phyloP scores from a whole-genome alignment of 2,329 filamentous ascomycete genomes.

The Elsinoe arachidis region DNA sequence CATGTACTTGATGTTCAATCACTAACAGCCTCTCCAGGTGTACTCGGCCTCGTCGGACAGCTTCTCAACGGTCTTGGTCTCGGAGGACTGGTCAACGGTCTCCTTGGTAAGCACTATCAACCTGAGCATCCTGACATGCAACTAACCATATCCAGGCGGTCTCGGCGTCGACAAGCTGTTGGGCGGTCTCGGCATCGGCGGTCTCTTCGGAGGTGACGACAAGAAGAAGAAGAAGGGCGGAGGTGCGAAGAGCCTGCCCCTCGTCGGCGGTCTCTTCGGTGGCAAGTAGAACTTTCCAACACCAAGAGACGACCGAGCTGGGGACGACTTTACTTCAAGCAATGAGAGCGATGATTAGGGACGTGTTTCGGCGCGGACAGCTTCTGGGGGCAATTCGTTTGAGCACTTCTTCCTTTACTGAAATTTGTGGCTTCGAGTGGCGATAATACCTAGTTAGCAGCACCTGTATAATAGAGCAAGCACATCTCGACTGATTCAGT shows the following conservation, averaged over 20 bases:
- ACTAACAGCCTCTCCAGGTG: slow-evolving; percentile 35
- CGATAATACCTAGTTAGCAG: slow-evolving; percentile 8
- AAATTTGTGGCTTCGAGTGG: background rate
- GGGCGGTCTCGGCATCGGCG: slow-evolving; percentile 59
- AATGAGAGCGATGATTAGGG: background rate
- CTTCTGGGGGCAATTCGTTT: background rate
- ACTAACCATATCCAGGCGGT: slow-evolving; percentile 36
- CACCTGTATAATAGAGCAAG: slow-evolving; percentile 8
- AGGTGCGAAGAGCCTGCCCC: slow-evolving; percentile 32
- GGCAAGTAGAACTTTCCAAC: slow-evolving; percentile 24
- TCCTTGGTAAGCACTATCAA: slow-evolving; percentile 43
- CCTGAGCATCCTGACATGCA: no score
- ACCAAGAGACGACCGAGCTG: background rate
- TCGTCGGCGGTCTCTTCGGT: slow-evolving; percentile 42
- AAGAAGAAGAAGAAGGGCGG: slow-evolving; percentile 34
- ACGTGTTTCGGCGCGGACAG: slow-evolving; percentile 7
- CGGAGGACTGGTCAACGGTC: slow-evolving; percentile 68
- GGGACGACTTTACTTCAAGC: background rate
- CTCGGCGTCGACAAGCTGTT: slow-evolving; percentile 69
- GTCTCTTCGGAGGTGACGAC: slow-evolving; percentile 48
- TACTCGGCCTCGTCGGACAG: slow-evolving; percentile 74
- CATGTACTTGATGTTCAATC: no score
- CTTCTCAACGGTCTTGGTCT: slow-evolving; percentile 74
- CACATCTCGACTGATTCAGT: slow-evolving; percentile 4
- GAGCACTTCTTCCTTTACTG: background rate